phyloP scores from a whole-genome alignment of 352 stramenopile genomes.

The Peronospora farinosa region DNA sequence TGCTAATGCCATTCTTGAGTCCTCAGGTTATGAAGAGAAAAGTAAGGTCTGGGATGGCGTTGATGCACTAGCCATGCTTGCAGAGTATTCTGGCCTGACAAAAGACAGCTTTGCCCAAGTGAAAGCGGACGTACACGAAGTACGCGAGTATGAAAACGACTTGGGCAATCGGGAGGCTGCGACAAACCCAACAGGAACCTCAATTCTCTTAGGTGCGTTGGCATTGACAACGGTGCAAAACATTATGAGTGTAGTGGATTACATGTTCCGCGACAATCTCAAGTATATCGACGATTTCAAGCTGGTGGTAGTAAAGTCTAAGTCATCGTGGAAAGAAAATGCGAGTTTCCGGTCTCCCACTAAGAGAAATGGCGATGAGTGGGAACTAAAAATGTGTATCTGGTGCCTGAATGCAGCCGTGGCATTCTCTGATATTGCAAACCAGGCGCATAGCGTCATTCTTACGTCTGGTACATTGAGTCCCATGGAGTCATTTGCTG shows the following conservation, averaged over 20 bases:
- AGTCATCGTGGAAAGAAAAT: conserved; percentile 20
- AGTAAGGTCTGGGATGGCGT: conserved; percentile 61
- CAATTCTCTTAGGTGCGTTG: conserved; percentile 41
- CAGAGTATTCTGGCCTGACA: conserved; percentile 51
- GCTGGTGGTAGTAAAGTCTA: conserved; percentile 41
- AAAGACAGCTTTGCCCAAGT: conserved; percentile 40
- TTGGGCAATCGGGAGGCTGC: conserved; percentile 32
- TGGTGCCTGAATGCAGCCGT: conserved; percentile 84
- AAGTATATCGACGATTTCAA: conserved; percentile 84
- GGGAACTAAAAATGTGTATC: conserved; percentile 73
- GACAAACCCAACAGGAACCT: conserved; percentile 21
- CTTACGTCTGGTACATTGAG: conserved; percentile 80
- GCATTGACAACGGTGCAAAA: conserved; percentile 51
- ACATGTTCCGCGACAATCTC: conserved; percentile 73
- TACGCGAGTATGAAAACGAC: conserved; percentile 52
- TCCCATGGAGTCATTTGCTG: conserved; percentile 84
- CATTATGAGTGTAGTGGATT: conserved; percentile 66
- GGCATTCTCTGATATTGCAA: conserved; percentile 73
- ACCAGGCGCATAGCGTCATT: conserved; percentile 62
- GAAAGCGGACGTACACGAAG: conserved; percentile 38
- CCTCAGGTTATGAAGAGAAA: conserved; percentile 63
- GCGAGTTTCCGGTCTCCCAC: conserved; percentile 23
- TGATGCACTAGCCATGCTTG: conserved; percentile 66
- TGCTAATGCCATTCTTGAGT: conserved; percentile 36
- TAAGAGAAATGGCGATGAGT: conserved; percentile 32